A percentile compares a stretch with the other conserved stretches of the same genome.
phyloP scores from a whole-genome alignment of 2,329 filamentous ascomycete species.

The Calonectria pseudoturangicola region DNA sequence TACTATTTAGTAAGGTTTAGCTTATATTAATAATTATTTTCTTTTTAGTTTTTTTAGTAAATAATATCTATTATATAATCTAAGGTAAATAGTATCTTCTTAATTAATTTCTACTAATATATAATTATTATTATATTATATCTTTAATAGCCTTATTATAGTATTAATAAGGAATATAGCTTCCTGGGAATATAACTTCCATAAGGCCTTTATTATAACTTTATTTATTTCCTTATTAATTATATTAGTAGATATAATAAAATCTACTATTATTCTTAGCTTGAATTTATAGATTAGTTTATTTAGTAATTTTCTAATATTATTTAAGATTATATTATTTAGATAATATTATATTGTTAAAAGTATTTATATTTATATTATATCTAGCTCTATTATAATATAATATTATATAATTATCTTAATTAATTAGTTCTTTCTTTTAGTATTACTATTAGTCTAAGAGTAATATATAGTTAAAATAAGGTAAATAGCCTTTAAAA shows the following conservation, averaged over 20 bases:
- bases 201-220: background rate
- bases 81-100: background rate
- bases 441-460: background rate
- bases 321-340: background rate
- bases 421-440: background rate
- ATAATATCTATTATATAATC: too few species aligned
- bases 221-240: background rate
- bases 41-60: too few species aligned
- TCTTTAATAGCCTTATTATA: background rate
- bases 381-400: background rate
- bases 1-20: too few species aligned
- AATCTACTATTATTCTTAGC: background rate
- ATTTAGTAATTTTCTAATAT: background rate
- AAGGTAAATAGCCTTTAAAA: too few species aligned
- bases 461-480: too few species aligned
- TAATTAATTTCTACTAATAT: background rate
- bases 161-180: background rate
- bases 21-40: too few species aligned
- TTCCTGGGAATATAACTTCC: too few species aligned
- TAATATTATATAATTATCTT: background rate
- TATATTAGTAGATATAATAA: background rate
- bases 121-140: background rate
- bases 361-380: background rate
- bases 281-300: slow-evolving; percentile 2
- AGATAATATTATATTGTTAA: background rate